Evolutionary conservation across 2,329 filamentous ascomycete genomes (phyloP).

Genomic region (Diplodia seriata): DNA sequence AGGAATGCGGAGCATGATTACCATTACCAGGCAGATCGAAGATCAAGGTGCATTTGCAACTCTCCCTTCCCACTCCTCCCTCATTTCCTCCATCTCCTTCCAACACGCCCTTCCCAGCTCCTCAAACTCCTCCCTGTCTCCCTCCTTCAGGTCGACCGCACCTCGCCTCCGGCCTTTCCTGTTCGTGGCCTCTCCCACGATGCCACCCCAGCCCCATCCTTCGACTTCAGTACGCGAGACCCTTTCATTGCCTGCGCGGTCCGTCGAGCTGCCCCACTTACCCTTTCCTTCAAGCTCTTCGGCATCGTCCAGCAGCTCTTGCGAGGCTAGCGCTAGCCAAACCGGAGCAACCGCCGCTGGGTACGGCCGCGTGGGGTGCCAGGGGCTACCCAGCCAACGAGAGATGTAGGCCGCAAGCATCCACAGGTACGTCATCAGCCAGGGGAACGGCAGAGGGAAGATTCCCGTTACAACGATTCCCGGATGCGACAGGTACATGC

Average conservation of each 20-base stretch:
- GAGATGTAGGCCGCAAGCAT: constrained; percentile 72
- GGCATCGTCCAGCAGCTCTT: constrained; percentile 65
- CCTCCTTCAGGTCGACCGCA: constrained; percentile 65
- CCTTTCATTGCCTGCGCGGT: constrained; percentile 63
- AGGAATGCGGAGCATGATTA: constrained; percentile 22
- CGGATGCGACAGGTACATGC: constrained; percentile 81
- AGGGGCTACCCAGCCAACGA: constrained; percentile 82
- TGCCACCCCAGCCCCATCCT: constrained; percentile 76
- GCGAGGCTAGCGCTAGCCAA: constrained; percentile 76
- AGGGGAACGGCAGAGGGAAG: constrained; percentile 74
- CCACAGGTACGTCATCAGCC: constrained; percentile 68
- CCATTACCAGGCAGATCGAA: constrained; percentile 21
- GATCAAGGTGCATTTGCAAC: constrained; percentile 14
- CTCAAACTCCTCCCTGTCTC: constrained; percentile 68
- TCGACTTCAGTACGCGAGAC: constrained; percentile 82
- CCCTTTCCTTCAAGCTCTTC: constrained; percentile 60
- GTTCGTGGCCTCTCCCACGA: constrained; percentile 56
- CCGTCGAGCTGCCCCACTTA: constrained; percentile 86
- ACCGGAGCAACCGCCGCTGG: constrained; percentile 76
- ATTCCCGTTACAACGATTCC: constrained; percentile 85
- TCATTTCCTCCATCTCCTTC: constrained; percentile 74
- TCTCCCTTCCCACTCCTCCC: constrained; percentile 68
- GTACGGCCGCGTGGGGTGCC: constrained; percentile 83
- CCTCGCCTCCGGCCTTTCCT: constrained; percentile 64
- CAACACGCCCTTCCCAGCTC: constrained; percentile 67